Percentiles rank a stretch among this genome's conserved stretches.
Conservation (phyloP, 2,329 filamentous ascomycete species). For the Anisogramma anomala region DNA sequence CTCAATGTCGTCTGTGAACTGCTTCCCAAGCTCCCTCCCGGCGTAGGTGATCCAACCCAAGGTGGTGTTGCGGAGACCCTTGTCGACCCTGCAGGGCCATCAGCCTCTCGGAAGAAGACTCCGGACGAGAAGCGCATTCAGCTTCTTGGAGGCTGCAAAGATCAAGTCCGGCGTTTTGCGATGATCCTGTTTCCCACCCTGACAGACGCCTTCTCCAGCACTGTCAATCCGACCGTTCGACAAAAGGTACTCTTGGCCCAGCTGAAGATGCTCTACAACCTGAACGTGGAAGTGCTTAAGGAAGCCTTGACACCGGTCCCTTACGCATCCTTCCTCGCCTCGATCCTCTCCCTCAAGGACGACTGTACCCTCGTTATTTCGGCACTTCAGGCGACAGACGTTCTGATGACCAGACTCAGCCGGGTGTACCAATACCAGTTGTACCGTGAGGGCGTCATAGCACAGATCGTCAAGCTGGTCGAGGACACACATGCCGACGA, state of each 20-base stretch:
- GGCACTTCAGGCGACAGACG: conserved; percentile 78
- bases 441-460: conserved; percentile 89
- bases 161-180: conserved; percentile 81
- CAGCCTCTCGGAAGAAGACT: conserved; percentile 37
- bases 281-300: conserved; percentile 74
- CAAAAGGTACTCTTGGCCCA: conserved; percentile 95
- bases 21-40: conserved; percentile 57
- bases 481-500: conserved; percentile 29
- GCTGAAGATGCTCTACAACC: conserved; percentile 91
- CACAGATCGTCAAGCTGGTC: conserved; percentile 76
- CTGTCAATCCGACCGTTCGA: conserved; percentile 85
- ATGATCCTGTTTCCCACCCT: conserved; percentile 88
- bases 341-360: conserved; percentile 91
- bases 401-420: conserved; percentile 73
- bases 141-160: conserved; percentile 68
- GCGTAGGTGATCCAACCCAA: conserved; percentile 32
- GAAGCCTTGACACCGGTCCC: conserved; percentile 80
- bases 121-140: conserved; percentile 73
- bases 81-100: conserved; percentile 26
- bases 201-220: conserved; percentile 95
- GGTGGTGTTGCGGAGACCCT: conserved; percentile 33
- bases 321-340: conserved; percentile 89
- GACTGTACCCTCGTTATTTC: conserved; percentile 77
- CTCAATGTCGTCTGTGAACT: conserved; percentile 96
- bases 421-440: conserved; percentile 91